phyloP scores from a whole-genome alignment of 2,329 filamentous ascomycete genomes.

The Exophiala phaeomuriformis region DNA sequence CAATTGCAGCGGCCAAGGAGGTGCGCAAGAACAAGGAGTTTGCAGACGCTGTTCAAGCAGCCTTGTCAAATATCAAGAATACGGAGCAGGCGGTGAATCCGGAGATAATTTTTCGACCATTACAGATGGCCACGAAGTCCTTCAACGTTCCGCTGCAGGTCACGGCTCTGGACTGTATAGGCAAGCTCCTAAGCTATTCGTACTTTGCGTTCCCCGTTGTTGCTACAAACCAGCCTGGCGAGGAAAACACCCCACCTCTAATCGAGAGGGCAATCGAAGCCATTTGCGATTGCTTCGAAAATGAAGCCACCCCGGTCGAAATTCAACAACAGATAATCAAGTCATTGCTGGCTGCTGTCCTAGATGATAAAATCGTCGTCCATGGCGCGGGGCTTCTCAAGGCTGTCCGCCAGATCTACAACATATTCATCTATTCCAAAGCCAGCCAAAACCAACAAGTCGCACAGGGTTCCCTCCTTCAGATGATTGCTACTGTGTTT shows the following conservation, averaged over 20 bases:
- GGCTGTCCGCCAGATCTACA: slow-evolving; percentile 95
- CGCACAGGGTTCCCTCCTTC: slow-evolving; percentile 89
- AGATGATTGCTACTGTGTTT: slow-evolving; percentile 98
- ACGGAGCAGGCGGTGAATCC: slow-evolving; percentile 78
- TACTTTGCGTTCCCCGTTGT: slow-evolving; percentile 75
- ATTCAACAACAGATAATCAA: slow-evolving; percentile 98
- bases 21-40: slow-evolving; percentile 79
- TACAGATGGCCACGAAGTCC: slow-evolving; percentile 83
- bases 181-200: slow-evolving; percentile 97
- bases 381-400: slow-evolving; percentile 94
- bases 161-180: slow-evolving; percentile 91
- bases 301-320: slow-evolving; percentile 83
- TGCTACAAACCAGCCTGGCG: slow-evolving; percentile 40
- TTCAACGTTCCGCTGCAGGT: slow-evolving; percentile 79
- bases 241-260: slow-evolving; percentile 53
- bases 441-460: slow-evolving; percentile 93
- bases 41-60: slow-evolving; percentile 70
- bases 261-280: slow-evolving; percentile 98
- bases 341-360: slow-evolving; percentile 83
- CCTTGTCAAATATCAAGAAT: slow-evolving; percentile 77
- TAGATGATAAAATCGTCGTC: slow-evolving; percentile 98
- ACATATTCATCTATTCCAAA: slow-evolving; percentile 93
- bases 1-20: slow-evolving; percentile 85
- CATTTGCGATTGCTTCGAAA: slow-evolving; percentile 98
- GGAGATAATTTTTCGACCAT: slow-evolving; percentile 81